Conservation (phyloP, 2,329 filamentous ascomycete species). For the Metarhizium sp. region DNA sequence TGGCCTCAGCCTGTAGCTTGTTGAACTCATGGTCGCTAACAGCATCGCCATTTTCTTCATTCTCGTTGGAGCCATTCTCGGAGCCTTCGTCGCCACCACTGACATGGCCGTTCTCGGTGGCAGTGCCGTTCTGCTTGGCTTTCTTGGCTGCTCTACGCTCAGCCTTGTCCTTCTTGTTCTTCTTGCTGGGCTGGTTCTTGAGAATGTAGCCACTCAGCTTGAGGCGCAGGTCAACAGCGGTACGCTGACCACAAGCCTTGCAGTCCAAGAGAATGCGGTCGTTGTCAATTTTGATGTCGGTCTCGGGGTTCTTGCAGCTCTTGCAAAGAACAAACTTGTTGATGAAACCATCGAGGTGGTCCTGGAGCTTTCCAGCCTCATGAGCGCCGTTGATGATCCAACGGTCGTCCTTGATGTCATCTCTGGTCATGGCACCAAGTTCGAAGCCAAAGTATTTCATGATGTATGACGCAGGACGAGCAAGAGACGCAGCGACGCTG, state of each 20-base stretch:
- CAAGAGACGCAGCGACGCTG: slow-evolving; percentile 85
- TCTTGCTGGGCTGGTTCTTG: slow-evolving; percentile 76
- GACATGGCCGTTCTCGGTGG: slow-evolving; percentile 46
- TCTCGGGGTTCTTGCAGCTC: slow-evolving; percentile 99
- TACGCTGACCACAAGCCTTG: slow-evolving; percentile 95
- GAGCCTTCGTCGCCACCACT: slow-evolving; percentile 49
- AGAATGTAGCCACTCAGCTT: slow-evolving; percentile 97
- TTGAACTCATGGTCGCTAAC: slow-evolving; percentile 89
- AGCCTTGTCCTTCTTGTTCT: slow-evolving; percentile 96
- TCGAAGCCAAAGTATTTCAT: slow-evolving; percentile 99
- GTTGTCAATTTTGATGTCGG: slow-evolving; percentile 90
- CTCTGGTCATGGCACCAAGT: slow-evolving; percentile 96
- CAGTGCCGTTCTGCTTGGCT: slow-evolving; percentile 67
- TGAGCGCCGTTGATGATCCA: slow-evolving; percentile 99
- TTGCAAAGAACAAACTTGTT: slow-evolving; percentile 98
- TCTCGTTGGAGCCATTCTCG: slow-evolving; percentile 40
- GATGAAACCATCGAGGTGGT: slow-evolving; percentile 98
- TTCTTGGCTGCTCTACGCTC: slow-evolving; percentile 84
- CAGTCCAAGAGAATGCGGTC: slow-evolving; percentile 88
- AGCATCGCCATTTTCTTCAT: slow-evolving; percentile 48
- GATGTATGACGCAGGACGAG: slow-evolving; percentile 84
- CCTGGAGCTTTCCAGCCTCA: slow-evolving; percentile 89
- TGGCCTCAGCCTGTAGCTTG: slow-evolving; percentile 57
- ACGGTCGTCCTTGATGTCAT: slow-evolving; percentile 91
- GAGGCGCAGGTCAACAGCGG: slow-evolving; percentile 82